Conservation (phyloP, 371 early-diverging fungal species). For the Mucor velutinosus region DNA sequence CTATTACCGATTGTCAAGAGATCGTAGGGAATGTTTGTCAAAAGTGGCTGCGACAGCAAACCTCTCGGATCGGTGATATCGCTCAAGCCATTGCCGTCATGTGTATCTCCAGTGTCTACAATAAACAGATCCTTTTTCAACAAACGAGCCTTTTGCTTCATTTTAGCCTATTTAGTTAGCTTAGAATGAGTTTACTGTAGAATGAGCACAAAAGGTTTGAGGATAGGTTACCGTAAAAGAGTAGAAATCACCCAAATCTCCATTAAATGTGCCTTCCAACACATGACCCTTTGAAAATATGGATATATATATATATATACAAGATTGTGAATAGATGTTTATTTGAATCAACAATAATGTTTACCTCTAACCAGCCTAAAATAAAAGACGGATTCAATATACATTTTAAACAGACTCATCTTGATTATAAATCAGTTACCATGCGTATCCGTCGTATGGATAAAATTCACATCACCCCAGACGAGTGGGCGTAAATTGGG, state of each 20-base stretch:
- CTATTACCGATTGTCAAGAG: constrained; percentile 43
- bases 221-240: constrained; percentile 42
- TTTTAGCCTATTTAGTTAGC: constrained; percentile 13
- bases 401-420: not conserved
- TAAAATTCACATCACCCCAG: constrained; percentile 59
- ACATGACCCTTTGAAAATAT: constrained; percentile 33
- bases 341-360: not conserved
- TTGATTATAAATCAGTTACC: constrained; percentile 17
- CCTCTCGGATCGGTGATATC: constrained; percentile 51
- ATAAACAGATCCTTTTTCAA: constrained; percentile 57
- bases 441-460: constrained; percentile 55
- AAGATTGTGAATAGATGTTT: not conserved
- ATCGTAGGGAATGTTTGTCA: constrained; percentile 52
- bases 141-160: constrained; percentile 52
- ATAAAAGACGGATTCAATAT: not conserved
- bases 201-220: not conserved
- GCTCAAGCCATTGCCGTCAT: constrained; percentile 56
- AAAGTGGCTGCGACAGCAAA: constrained; percentile 45
- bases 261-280: constrained; percentile 48
- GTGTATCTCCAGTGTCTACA: constrained; percentile 59
- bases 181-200: constrained; percentile 12
- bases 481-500: constrained; percentile 28
- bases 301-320: not conserved
- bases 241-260: constrained; percentile 60
- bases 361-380: constrained; percentile 46